Evolutionary conservation across 257 asterid species (phyloP), one percentile per base, ranked within the genome.

Genomic region (Fraxinus excelsior): DNA sequence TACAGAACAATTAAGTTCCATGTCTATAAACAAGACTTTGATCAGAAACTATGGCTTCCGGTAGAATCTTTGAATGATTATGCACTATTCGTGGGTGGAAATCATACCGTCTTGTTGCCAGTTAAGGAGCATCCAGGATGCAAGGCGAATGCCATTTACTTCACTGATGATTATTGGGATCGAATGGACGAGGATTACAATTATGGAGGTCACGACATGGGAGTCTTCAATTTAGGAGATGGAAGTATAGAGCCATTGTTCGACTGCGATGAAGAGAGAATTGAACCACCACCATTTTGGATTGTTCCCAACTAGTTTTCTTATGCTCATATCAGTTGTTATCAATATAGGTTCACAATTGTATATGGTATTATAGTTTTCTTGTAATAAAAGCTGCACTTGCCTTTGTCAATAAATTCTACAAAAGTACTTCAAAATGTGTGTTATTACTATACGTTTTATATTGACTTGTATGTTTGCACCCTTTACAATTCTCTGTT

Each of bases 131-230:
- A 23, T 68, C 65, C 7, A 8, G 80, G 74, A 7, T 46, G 71
- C 71, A 74, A 80, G 35, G 49, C 31, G 29, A 82, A 82, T 16
- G 65, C 84, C 1, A 83, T 87, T 35, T 86, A 84, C 53, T 89
- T 81, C 65, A 83, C 85, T 0, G 89, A 87, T 64, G 87, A 89
- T 76, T 83, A 78, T 7, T 80, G 88, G 88, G 85, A 74, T 11
- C 68, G 84, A 16, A 14, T 78, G 25, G 44, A 84, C 0, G 88
- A 82, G 16, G 85, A 81, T 78, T 78, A 79, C 26, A 6, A 5
- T 0, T 85, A 74, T 58, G 90, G 91, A 49, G 89, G 90, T 26
- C 91, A 85, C 70, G 89, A 87, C 37, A 23, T 82, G 72, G 90
- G 88, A 4, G 18, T 80, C 8, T 79, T 64, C 34, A n/a, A 42